Base-by-base conservation (phyloP, 139 green algal genomes). In the Tetradesmus lagerheimii region DNA sequence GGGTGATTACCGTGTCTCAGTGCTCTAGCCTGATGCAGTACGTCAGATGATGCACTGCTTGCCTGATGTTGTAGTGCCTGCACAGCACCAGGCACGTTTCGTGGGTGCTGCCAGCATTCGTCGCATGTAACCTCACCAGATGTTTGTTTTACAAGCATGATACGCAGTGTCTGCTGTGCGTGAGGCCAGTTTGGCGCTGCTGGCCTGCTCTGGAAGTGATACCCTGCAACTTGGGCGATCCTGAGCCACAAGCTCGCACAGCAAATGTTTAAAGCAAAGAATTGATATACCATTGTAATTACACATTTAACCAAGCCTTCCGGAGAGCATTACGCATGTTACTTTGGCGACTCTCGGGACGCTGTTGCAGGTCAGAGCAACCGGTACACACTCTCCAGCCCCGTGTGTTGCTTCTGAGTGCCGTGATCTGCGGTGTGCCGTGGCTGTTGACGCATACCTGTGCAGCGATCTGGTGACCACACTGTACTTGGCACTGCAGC, bases 391-490 rank as follows among this genome's bases (percentile, higher is more conserved):
- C 23, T n/a, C 57, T 71, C 3, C 57, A 31, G 57, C 57, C 25
- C 25, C 16, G 57, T 71, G 23, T 71, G 16, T 71, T 31, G 57
- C 16, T 71, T 71, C 25, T 8, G 25, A 71, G 57, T 71, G 23
- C 57, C 57, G 57, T 71, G 57, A 71, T 71, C 57, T 71, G 57
- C 57, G 57, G 57, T 23, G 15, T 31, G 57, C 57, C 11, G 57
- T 71, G 57, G 50, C 8, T n/a, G 57, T 71, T 71, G 23, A 71
- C 20, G 57, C 57, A 71, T 31, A 71, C 57, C 57, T 31, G 57
- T 71, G 57, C 57, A 71, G 57, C 57, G 57, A 71, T 71, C 57
- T 71, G 57, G 57, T 71, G 57, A n/a, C 57, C 57, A 71, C 57
- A 71, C 57, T 71, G 57, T 71, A 31, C 0, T 71, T n/a, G 57